These are phyloP conservation scores for Stylonectria norvegica DNA, from an alignment of 2,329 filamentous ascomycete species.

Conservation along the genomic window DNA sequence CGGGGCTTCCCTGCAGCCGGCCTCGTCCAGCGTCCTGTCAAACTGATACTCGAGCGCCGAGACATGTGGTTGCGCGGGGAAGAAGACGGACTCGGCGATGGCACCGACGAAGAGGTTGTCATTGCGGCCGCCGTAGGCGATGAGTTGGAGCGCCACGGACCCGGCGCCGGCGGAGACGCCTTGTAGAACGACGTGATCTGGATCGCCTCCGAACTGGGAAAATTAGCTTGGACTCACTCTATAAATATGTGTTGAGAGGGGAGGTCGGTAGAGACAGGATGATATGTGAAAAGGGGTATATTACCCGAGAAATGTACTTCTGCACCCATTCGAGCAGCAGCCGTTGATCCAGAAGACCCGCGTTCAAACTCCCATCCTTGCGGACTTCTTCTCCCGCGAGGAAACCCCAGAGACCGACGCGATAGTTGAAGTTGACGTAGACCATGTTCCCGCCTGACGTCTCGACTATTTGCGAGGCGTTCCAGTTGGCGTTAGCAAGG, in stretches of 20 bases:
- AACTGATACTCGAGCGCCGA: conserved; percentile 48
- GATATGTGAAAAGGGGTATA: no score
- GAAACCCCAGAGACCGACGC: conserved; percentile 37
- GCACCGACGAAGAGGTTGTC: conserved; percentile 44
- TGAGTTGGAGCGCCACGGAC: conserved; percentile 53
- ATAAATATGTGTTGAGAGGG: no score
- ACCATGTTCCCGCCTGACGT: conserved; percentile 40
- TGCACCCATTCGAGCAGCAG: conserved; percentile 45
- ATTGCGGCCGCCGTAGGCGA: conserved; percentile 44
- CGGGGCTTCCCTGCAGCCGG: conserved; percentile 33
- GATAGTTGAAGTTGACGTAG: conserved; percentile 39
- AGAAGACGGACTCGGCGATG: conserved; percentile 48
- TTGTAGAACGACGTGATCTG: conserved; percentile 56
- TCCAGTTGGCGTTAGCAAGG: conserved; percentile 51
- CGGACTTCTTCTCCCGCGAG: conserved; percentile 35
- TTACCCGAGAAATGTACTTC: no score
- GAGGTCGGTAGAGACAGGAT: no score
- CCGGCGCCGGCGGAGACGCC: conserved; percentile 60
- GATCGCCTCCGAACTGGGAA: conserved; percentile 55
- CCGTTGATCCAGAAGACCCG: conserved; percentile 37
- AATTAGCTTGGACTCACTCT: no score
- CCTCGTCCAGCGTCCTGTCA: conserved; percentile 33
- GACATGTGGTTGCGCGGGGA: conserved; percentile 45
- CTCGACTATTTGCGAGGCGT: conserved; percentile 46
- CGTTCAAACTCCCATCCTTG: conserved; percentile 35